Evolutionary conservation across 2,329 filamentous ascomycete species (phyloP).

Genomic region (Cercospora janseana): DNA sequence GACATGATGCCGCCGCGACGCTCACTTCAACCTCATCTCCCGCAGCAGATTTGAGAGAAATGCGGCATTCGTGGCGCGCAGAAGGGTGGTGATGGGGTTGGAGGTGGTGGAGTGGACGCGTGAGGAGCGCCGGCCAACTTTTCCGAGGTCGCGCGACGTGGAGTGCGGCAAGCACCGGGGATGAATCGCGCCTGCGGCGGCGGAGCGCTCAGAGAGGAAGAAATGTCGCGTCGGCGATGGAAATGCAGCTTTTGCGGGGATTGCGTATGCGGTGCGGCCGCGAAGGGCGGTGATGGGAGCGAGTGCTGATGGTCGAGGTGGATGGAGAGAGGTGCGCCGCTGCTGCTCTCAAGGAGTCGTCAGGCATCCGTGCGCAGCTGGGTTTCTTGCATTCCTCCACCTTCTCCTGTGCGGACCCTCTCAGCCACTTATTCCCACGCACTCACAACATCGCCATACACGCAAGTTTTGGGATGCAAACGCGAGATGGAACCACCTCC

Average conservation of each 20-base stretch:
- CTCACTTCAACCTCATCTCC: constrained; percentile 24
- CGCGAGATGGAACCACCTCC: too few relatives aligned
- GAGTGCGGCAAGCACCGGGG: neutral
- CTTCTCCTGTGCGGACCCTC: too few relatives aligned
- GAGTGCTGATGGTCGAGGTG: constrained; percentile 4
- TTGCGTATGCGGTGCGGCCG: constrained; percentile 12
- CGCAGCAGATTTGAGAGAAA: constrained; percentile 9
- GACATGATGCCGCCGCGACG: constrained; percentile 32
- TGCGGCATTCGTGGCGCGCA: constrained; percentile 3
- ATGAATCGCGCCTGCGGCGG: neutral
- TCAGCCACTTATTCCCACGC: too few relatives aligned
- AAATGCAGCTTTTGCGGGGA: constrained; percentile 12
- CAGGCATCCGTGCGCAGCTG: too few relatives aligned
- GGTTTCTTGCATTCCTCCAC: too few relatives aligned
- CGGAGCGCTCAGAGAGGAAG: neutral
- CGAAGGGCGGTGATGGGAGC: constrained; percentile 4
- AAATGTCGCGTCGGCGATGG: constrained; percentile 14
- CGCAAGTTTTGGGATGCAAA: too few relatives aligned
- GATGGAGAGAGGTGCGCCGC: too few relatives aligned
- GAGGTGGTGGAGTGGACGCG: constrained; percentile 3
- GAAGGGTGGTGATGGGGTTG: neutral
- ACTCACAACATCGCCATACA: too few relatives aligned
- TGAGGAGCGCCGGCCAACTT: constrained; percentile 16
- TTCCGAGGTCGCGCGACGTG: constrained; percentile 15
- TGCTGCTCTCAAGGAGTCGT: too few relatives aligned